Conservation (phyloP, 108 stramenopile genomes). For the Cyclotella sp. region DNA sequence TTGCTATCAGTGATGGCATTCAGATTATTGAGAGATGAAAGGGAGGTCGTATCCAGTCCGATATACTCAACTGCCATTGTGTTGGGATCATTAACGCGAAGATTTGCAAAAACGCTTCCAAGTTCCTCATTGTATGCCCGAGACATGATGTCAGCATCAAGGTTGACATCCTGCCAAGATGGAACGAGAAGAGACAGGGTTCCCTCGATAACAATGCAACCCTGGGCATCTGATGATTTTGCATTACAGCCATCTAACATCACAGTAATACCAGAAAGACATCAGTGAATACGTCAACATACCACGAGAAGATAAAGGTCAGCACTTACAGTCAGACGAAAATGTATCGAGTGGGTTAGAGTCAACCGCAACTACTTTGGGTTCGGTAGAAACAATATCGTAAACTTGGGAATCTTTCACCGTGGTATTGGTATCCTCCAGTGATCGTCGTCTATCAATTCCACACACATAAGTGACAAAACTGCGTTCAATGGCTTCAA, state of each 20-base stretch:
- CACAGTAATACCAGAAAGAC: not conserved
- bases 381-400: not conserved
- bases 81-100: constrained; percentile 6
- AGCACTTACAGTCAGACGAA: constrained; percentile 19
- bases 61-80: constrained; percentile 7
- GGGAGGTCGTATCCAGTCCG: constrained; percentile 7
- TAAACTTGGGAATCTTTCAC: not conserved
- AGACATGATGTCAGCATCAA: not conserved
- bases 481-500: constrained; percentile 22
- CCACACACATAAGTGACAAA: constrained; percentile 13
- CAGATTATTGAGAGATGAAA: not conserved
- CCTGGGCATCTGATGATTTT: not conserved
- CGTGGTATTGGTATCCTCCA: not conserved
- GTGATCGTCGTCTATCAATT: constrained; percentile 2
- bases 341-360: constrained; percentile 20
- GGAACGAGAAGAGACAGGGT: not conserved
- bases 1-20: not conserved
- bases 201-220: constrained; percentile 21
- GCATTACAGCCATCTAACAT: constrained; percentile 21
- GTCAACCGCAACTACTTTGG: constrained; percentile 25
- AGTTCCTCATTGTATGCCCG: constrained; percentile 1
- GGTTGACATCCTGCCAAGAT: not conserved
- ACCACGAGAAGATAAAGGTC: not conserved
- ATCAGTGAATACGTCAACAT: not conserved
- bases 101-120: not conserved